Evolutionary conservation across 1,284 basidiomycete species (phyloP).

Genomic region (Puccinia coronata): DNA sequence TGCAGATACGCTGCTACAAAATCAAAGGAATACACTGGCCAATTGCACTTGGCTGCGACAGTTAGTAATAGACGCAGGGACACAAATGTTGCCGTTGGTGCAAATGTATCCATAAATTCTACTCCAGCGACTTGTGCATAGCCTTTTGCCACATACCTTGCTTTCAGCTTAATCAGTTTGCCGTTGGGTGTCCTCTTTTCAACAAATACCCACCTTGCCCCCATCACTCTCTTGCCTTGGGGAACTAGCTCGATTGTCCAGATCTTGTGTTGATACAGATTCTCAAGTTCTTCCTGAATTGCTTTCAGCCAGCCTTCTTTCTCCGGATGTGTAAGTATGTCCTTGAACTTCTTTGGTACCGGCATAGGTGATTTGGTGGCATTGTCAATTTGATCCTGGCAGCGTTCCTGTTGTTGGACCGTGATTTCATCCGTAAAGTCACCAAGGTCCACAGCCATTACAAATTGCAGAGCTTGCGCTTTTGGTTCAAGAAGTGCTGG

Average conservation of each 20-base stretch:
- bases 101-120: slow-evolving; percentile 27
- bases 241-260: too few species aligned
- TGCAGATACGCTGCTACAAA: slow-evolving; percentile 24
- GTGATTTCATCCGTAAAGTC: not conserved
- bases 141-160: slow-evolving; percentile 11
- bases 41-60: not conserved
- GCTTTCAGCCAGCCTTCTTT: not conserved
- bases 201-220: slow-evolving; percentile 6
- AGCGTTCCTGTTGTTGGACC: not conserved
- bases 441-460: not conserved
- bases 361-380: not conserved
- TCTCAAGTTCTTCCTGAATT: slow-evolving; percentile 21
- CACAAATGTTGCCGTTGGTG: slow-evolving; percentile 28
- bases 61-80: slow-evolving; percentile 22
- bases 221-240: not conserved
- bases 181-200: not conserved
- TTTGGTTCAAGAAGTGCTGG: not conserved
- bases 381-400: not conserved
- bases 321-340: slow-evolving; percentile 12
- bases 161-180: not conserved
- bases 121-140: not conserved
- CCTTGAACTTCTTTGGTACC: not conserved
- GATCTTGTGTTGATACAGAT: not conserved
- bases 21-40: slow-evolving; percentile 24
- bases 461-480: not conserved